phyloP scores from a whole-genome alignment of 441 rosid genomes.

The Melastoma candidum region DNA sequence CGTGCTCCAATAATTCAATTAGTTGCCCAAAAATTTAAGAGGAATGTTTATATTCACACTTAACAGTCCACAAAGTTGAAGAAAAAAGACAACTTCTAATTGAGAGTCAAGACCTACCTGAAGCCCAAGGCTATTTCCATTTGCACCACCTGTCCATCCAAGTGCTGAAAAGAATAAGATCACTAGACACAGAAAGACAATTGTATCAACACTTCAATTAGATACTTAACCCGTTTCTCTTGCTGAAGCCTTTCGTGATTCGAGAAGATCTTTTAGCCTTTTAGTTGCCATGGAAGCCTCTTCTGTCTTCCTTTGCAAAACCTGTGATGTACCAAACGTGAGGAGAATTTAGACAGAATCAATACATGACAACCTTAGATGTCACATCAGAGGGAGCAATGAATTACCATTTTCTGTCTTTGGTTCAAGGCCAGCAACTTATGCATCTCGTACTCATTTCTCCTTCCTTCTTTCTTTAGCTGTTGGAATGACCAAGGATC shows the following conservation, averaged over 20 bases:
- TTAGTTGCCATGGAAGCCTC: slow-evolving; percentile 96
- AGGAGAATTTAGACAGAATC: slow-evolving; percentile 9
- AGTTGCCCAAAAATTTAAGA: too few relatives aligned
- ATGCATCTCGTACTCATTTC: slow-evolving; percentile 97
- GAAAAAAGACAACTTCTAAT: neutral
- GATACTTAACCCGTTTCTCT: slow-evolving; percentile 45
- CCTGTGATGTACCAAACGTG: slow-evolving; percentile 29
- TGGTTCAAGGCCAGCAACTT: slow-evolving; percentile 90
- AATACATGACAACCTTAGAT: slow-evolving; percentile 8
- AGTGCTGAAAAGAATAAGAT: slow-evolving; percentile 12
- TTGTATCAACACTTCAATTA: slow-evolving; percentile 9
- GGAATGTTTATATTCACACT: too few relatives aligned
- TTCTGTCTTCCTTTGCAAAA: slow-evolving; percentile 93
- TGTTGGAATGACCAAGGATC: slow-evolving; percentile 18
- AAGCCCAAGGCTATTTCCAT: slow-evolving; percentile 59
- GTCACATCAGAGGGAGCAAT: slow-evolving; percentile 2
- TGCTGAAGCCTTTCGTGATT: slow-evolving; percentile 69
- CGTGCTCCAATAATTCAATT: too few relatives aligned
- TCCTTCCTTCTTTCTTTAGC: slow-evolving; percentile 97
- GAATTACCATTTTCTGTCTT: slow-evolving; percentile 83
- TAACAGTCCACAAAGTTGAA: neutral
- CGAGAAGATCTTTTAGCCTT: slow-evolving; percentile 86
- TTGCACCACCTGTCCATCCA: slow-evolving; percentile 36
- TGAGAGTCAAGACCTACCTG: slow-evolving; percentile 44
- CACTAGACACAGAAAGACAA: slow-evolving; percentile 10